Percentiles rank a stretch among this genome's conserved stretches.
These are phyloP conservation scores for Zea mays DNA, from an alignment of 176 grass and related monocot genomes.

Conservation along the genomic window Zm-B73-REFERENCE-NAM-5.0 NC_050102.1:166218501-166219000, in stretches of 20 bases:
- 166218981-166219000: background rate
- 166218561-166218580: slow-evolving; percentile 27
- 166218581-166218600: slow-evolving; percentile 25
- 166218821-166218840: too few species aligned
- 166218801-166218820: too few species aligned
- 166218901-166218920: slow-evolving; percentile 6
- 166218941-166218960: slow-evolving; percentile 24
- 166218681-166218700: slow-evolving; percentile 89
- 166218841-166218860: background rate
- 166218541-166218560: slow-evolving; percentile 11
- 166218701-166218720: slow-evolving; percentile 33
- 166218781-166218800: too few species aligned
- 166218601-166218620: slow-evolving; percentile 76
- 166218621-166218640: slow-evolving; percentile 56
- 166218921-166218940: background rate
- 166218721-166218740: background rate
- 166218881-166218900: slow-evolving; percentile 24
- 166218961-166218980: background rate
- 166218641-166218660: slow-evolving; percentile 75
- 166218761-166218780: background rate
- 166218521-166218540: slow-evolving; percentile 26
- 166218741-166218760: slow-evolving; percentile 13
- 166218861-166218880: slow-evolving; percentile 9
- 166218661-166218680: slow-evolving; percentile 81
- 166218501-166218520: slow-evolving; percentile 42